Evolutionary conservation across 306 rosid species (phyloP).

Genomic region (Fragaria vesca): DNA sequence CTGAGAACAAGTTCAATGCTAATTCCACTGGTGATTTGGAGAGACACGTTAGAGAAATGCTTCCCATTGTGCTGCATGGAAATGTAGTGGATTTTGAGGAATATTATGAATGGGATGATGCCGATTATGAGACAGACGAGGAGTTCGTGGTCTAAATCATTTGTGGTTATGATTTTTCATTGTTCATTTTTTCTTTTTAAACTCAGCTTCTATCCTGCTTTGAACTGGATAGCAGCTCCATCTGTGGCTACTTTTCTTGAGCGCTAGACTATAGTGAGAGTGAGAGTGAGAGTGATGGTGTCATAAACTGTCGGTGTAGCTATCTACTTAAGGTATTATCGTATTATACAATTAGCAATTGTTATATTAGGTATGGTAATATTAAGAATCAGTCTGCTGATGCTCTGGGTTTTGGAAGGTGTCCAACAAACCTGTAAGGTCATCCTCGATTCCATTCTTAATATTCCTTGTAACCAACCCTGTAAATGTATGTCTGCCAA

Average conservation of each 20-base stretch:
- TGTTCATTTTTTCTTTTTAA: background rate
- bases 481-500: background rate
- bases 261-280: background rate
- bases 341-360: background rate
- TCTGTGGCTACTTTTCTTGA: background rate
- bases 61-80: conserved; percentile 38
- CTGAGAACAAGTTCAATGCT: conserved; percentile 29
- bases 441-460: background rate
- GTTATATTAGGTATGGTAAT: background rate
- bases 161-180: background rate
- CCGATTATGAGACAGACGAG: conserved; percentile 50
- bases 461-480: background rate
- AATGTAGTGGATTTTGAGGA: conserved; percentile 26
- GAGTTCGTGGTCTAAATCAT: conserved; percentile 36
- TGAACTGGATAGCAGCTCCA: background rate
- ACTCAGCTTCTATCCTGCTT: background rate
- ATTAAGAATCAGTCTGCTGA: background rate
- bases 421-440: background rate
- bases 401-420: background rate
- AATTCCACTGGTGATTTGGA: conserved; percentile 14
- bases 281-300: background rate
- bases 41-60: conserved; percentile 31
- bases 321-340: background rate
- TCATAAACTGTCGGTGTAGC: background rate
- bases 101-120: conserved; percentile 43